phyloP scores from a whole-genome alignment of 1,284 basidiomycete genomes.

The Athelia sp. region DNA sequence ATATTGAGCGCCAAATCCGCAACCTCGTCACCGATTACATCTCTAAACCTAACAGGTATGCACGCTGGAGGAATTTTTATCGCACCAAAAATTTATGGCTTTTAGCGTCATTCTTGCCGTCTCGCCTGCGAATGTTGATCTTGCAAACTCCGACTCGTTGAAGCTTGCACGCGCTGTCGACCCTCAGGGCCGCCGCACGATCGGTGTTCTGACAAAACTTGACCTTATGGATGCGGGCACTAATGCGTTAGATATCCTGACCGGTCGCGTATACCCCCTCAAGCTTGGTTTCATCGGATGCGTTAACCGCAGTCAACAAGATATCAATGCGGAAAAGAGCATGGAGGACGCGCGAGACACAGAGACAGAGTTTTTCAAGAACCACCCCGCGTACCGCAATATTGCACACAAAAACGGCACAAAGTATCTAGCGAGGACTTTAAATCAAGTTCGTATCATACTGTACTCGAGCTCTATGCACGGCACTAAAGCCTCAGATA shows the following conservation, averaged over 20 bases:
- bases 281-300: constrained; percentile 98
- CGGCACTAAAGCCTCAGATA: constrained; percentile 21
- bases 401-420: constrained; percentile 98
- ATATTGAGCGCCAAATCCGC: constrained; percentile 96
- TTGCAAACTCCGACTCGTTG: constrained; percentile 96
- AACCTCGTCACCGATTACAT: constrained; percentile 93
- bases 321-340: constrained; percentile 88
- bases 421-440: constrained; percentile 88
- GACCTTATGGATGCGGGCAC: constrained; percentile 99
- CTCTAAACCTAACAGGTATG: constrained; percentile 92
- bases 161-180: constrained; percentile 95
- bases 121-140: constrained; percentile 95
- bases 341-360: constrained; percentile 82
- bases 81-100: too few species aligned
- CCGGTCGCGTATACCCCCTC: constrained; percentile 93
- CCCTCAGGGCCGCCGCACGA: constrained; percentile 92
- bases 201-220: constrained; percentile 95
- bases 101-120: constrained; percentile 91
- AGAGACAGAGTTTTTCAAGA: constrained; percentile 91
- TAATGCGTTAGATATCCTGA: constrained; percentile 94
- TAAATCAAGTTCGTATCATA: constrained; percentile 75
- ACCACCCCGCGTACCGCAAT: constrained; percentile 90
- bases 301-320: constrained; percentile 96
- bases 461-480: not conserved
- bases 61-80: constrained; percentile 4